Base-by-base conservation (phyloP, 2,329 filamentous ascomycete genomes). In the Acrocalymma vagum region DNA sequence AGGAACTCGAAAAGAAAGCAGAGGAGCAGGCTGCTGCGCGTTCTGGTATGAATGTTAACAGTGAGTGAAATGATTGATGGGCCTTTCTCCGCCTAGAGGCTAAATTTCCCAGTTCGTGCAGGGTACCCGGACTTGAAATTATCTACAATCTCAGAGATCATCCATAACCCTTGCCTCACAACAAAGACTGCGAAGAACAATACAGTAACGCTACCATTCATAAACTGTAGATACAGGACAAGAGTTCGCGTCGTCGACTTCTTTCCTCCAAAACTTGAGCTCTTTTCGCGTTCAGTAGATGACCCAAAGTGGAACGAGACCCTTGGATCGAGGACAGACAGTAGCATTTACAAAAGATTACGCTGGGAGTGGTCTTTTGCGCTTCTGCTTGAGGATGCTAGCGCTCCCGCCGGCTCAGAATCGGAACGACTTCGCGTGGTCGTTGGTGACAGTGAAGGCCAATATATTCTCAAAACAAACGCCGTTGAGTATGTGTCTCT, bases 341-440 rank as follows among this genome's bases (percentile, higher is more conserved):
- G 79, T 40, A 29, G 26, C 29, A 7, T 23, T 25, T 4, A 14
- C 10, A 1, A 50, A 72, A 33, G 78, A 81, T 23, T n/a, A n/a
- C 38, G 66, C 6, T 96, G 90, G 88, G 84, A 94, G 66, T 96
- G 92, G 92, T 80, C 82, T 10, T 96, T 96, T 68, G 82, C 81
- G 15, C 77, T 97, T 16, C 77, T 87, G 9, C 80, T 96, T 1
- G 88, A 95, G 67, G 88, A 92, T 51, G 84, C 81, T 0, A 65
- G 72, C 16, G 25, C 58, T 8, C 45, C 59, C 6, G 45, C 52
- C 4, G 53, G 21, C 62, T 72, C 29, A 22, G 42, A 45, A 2
- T 51, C 59, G 3, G 49, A 59, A 15, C 52, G 76, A 18, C 63
- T 92, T 35, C 90, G 87, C 77, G 79, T 87, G 3, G 73, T 87